Base-by-base conservation (phyloP, 2,329 filamentous ascomycete genomes). In the Alternaria tenuissima region DNA sequence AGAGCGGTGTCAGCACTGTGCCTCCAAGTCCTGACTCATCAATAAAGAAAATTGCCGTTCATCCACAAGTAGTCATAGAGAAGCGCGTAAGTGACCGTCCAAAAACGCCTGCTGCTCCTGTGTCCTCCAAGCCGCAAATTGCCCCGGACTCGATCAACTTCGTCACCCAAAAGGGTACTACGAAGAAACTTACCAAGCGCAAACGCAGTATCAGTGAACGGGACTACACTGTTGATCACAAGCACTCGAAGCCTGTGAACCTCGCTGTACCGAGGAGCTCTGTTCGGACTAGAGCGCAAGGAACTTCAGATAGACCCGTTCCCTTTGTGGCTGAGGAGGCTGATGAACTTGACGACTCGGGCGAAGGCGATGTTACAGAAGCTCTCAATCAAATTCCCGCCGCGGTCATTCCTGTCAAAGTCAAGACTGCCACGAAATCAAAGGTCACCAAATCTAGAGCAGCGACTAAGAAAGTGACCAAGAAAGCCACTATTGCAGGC, bases 1-100 rank as follows among this genome's bases (percentile, higher is more conserved):
- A 61, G 16, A 61, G 58, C 24, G 58, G 58, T 14, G 6, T 53
- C 7, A 61, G 47, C n/a, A 61, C 54, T 7, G 54, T 36, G 7
- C 47, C 54, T 32, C 42, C 20, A 39, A 61, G 52, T 32, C 48
- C 54, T 20, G 30, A 24, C 26, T 28, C 46, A 20, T 42, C 53
- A 7, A n/a, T 2, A 5, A 56, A 42, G 20, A 7, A 24, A 9
- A 20, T 41, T 47, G 14, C 16, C 11, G 20, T 38, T 6, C 30
- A 39, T 32, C 43, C 43, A 38, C n/a, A 55, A 8, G 34, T 16
- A 8, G 32, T 41, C 6, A 34, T 41, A 5, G 32, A 26, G 7
- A 38, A 48, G 7, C 16, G 20, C 12, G 28, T 16, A 16, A 11
- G 36, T 11, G 5, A 9, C 3, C 20, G 16, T 11, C 12, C 36